Conservation (phyloP, 345 rosid genomes). For the Gossypium ekmanianum region DNA sequence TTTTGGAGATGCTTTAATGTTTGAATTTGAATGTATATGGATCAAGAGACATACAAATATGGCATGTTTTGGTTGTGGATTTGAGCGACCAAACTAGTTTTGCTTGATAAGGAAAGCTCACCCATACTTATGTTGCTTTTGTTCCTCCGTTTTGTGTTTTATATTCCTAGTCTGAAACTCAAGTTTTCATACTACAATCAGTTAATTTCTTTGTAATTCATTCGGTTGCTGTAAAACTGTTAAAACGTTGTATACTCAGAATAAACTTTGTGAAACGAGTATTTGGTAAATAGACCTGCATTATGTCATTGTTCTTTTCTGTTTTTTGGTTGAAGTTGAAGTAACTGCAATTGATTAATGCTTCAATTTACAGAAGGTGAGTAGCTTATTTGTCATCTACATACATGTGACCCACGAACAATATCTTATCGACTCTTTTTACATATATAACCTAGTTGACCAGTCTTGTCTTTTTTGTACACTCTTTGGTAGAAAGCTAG, state of each 20-base stretch:
- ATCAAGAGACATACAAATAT: neutral
- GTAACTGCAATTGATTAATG: slow-evolving; percentile 2
- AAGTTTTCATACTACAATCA: neutral
- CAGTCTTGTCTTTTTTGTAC: neutral
- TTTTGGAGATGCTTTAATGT: neutral
- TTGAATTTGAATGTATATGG: neutral
- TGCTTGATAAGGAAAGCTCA: slow-evolving; percentile 17
- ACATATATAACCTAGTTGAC: neutral
- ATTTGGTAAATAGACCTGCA: slow-evolving; percentile 13
- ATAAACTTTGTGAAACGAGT: neutral
- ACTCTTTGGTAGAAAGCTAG: neutral
- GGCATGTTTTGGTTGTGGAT: slow-evolving; percentile 3
- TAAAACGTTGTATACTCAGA: neutral
- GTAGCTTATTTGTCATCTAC: neutral
- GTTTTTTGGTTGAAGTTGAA: slow-evolving; percentile 1
- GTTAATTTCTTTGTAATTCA: neutral
- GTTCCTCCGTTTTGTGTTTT: neutral
- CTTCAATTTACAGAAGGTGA: slow-evolving; percentile 15
- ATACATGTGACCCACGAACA: neutral
- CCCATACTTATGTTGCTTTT: neutral
- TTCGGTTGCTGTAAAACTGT: neutral
- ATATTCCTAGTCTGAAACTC: neutral
- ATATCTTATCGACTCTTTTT: neutral
- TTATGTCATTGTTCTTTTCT: neutral
- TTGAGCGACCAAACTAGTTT: slow-evolving; percentile 8